A percentile compares a stretch with the other conserved stretches of the same genome.
phyloP scores from a whole-genome alignment of 768 basidiomycete genomes.

The Amanita exitialis region DNA sequence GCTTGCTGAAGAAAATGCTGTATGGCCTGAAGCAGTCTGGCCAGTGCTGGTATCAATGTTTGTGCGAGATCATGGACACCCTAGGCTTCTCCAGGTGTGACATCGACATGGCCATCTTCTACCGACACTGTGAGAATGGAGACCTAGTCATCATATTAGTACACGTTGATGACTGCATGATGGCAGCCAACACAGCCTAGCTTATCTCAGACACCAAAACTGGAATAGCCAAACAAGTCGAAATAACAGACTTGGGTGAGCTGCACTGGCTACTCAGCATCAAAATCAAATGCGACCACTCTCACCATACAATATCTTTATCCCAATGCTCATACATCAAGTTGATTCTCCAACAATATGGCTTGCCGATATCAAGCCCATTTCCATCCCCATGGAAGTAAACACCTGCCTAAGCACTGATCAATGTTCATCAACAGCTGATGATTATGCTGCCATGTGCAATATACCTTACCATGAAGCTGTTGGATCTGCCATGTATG shows the following conservation, averaged over 20 bases:
- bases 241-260: neutral
- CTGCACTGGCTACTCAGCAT: neutral
- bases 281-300: neutral
- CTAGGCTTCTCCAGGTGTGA: too few species aligned
- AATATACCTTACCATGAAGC: too few species aligned
- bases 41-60: slow-evolving; percentile 8
- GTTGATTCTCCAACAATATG: neutral
- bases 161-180: slow-evolving; percentile 4
- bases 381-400: neutral
- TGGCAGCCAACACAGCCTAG: neutral
- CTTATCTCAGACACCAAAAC: neutral
- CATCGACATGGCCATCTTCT: too few species aligned
- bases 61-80: too few species aligned
- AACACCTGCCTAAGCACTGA: too few species aligned
- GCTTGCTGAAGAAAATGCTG: slow-evolving; percentile 15
- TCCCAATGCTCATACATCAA: neutral
- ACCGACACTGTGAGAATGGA: too few species aligned
- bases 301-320: neutral
- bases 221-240: neutral
- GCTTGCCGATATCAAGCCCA: neutral
- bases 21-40: slow-evolving; percentile 22
- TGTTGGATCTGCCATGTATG: slow-evolving; percentile 25
- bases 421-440: too few species aligned
- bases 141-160: too few species aligned
- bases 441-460: too few species aligned